Base-by-base conservation (phyloP, 2,329 filamentous ascomycete genomes). In the Ceratocystis smalleyi region DNA sequence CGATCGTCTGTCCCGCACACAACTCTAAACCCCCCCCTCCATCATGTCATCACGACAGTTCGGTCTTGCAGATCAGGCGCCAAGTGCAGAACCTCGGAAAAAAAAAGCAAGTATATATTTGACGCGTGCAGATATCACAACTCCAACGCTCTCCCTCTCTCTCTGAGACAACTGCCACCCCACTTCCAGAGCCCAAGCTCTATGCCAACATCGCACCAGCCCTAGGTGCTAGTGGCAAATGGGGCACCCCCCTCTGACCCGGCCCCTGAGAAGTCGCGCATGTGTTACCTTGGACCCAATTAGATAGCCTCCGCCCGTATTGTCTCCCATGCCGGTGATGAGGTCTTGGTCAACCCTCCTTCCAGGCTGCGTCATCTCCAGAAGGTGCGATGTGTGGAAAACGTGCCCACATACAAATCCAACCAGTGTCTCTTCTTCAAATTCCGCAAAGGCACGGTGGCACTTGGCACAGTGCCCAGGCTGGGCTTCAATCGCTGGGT, bases 241-340 rank as follows among this genome's bases (percentile, higher is more conserved):
- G 0, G 84, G 82, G 74, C 86, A 89, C 0, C 85, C 86, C 7
- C 79, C 80, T 57, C 78, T 76, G 43, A 92, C 79, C 67, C 83
- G 83, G 70, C 91, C 87, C 69, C 85, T 81, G 66, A 96, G 75
- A 64, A 96, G 73, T 68, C 90, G 82, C 47, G 91, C 91, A 71
- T 90, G 89, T 68, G 88, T 94, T 32, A 96, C 90, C 74, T 96
- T 96, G 35, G 86, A 83, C 0, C 89, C 88, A 5, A 97, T 84
- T 63, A 87, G 89, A 65, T 86, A 79, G 6, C 81, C 79, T 30
- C 74, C 73, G 64, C 73, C 74, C 17, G 76, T 72, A 10, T 74
- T 72, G 17, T 74, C 76, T 43, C 78, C 75, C 49, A 75, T 73
- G 2, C 74, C 73, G 17, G 73, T 76, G 1, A 75, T 76, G 32